Evolutionary conservation across 768 basidiomycete species (phyloP).

Genomic region (Artomyces pyxidatus): DNA sequence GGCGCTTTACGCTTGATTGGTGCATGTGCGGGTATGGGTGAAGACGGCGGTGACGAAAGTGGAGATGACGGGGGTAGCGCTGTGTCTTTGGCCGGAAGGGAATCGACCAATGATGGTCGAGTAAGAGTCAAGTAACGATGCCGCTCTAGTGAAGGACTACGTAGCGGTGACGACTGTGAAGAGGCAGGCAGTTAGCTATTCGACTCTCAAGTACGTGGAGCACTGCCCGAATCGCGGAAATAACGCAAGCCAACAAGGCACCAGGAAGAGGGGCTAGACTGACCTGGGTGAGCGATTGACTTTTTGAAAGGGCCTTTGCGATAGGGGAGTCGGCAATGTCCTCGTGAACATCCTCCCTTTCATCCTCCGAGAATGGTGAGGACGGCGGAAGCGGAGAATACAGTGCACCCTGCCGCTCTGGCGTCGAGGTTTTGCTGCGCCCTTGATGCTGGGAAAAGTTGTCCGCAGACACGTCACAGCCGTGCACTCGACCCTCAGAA

Average conservation of each 20-base stretch:
- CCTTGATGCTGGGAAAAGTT: no score
- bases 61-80: constrained; percentile 4
- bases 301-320: no score
- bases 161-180: no score
- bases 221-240: neutral
- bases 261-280: neutral
- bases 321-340: neutral
- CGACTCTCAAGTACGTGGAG: no score
- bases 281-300: neutral
- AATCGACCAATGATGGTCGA: no score
- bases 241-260: neutral
- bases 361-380: constrained; percentile 12
- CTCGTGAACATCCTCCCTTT: neutral
- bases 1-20: neutral
- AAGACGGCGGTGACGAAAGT: constrained; percentile 8
- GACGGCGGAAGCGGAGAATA: constrained; percentile 14
- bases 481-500: no score
- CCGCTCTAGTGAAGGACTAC: no score
- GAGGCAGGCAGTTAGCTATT: neutral
- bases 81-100: neutral
- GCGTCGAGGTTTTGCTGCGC: no score
- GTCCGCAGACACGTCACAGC: no score
- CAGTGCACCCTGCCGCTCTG: no score
- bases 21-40: constrained; percentile 4
- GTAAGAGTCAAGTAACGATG: no score